Evolutionary conservation across 176 grass and related monocot species (phyloP), one percentile per base, ranked within the genome.

Genomic region (Chrysopogon serrulatus): DNA sequence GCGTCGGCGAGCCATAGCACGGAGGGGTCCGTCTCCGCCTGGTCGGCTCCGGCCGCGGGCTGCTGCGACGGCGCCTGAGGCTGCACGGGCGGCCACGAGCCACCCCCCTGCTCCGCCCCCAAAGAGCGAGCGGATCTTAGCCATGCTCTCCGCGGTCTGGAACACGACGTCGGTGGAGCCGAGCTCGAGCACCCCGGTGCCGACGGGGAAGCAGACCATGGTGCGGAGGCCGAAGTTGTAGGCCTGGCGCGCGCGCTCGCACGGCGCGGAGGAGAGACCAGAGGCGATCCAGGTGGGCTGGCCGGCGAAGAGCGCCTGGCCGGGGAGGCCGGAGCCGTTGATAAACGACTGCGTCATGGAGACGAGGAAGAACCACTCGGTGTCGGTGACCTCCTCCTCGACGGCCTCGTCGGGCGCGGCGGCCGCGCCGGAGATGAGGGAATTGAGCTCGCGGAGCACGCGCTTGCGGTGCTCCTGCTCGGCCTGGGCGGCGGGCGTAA

Each of bases 351-450:
- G 96, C 30, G 93, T 98, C 96, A 98, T 98, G 79, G 96, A 98
- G 32, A 98, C 96, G 78, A 98, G 96, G 82, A 98, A 98, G 76
- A 95, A 95, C 96, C 96, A 98, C 90, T 95, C 96, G 44, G 96
- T 95, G 61, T 98, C 96, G 4, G 93, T 95, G n/a, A 95, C 96
- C 84, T 98, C 96, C 81, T 94, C 91, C 47, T 92, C 96, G 23
- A 95, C 92, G 15, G 78, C 89, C 64, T 95, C 92, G 43, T 95
- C 91, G 26, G 82, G 78, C 0, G 78, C 88, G 0, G 88, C 85
- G 2, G 49, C 91, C 0, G 37, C 71, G 41, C 84, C 91, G 34
- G 91, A 79, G 56, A 98, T 98, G 77, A 98, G 96, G 1, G 96
- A 93, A 62, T 95, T 95, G 64, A 98, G 87, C 79, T 98, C 91